Evolutionary conservation across 768 basidiomycete species (phyloP).

Genomic region (Tylopilus balloui): DNA sequence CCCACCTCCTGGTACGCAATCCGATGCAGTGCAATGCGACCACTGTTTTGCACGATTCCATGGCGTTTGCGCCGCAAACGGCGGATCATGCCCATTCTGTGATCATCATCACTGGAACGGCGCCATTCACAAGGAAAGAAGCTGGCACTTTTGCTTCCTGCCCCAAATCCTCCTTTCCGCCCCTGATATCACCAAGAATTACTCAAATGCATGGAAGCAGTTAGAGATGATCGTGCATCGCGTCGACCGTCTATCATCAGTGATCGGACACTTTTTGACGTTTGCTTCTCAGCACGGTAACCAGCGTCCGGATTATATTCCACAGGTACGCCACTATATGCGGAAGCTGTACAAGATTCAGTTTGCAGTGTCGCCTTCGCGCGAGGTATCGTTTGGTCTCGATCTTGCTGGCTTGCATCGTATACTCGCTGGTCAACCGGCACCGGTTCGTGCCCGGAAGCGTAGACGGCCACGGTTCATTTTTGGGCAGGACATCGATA

Average conservation of each 20-base stretch:
- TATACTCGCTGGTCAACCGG: constrained; percentile 66
- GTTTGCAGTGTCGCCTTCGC: constrained; percentile 80
- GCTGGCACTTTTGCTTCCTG: constrained; percentile 79
- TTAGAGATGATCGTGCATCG: constrained; percentile 77
- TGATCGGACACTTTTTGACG: constrained; percentile 76
- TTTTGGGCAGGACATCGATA: constrained; percentile 73
- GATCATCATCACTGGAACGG: constrained; percentile 92
- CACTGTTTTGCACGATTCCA: constrained; percentile 87
- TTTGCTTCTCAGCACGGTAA: constrained; percentile 66
- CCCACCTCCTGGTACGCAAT: constrained; percentile 66
- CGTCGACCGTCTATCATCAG: constrained; percentile 66
- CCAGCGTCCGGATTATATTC: constrained; percentile 71
- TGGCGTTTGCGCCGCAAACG: constrained; percentile 77
- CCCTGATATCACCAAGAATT: constrained; percentile 74
- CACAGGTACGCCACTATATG: constrained; percentile 87
- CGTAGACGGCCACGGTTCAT: constrained; percentile 57
- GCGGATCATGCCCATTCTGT: constrained; percentile 90
- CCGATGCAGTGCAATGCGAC: constrained; percentile 87
- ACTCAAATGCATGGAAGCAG: constrained; percentile 77
- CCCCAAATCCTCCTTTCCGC: constrained; percentile 65
- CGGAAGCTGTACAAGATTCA: constrained; percentile 86
- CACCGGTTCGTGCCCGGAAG: constrained; percentile 47
- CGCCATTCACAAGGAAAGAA: constrained; percentile 74
- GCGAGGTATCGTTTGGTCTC: constrained; percentile 76
- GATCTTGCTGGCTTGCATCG: constrained; percentile 82